Base-by-base conservation (phyloP, 257 asterid genomes). In the Ehretia macrophylla region DNA sequence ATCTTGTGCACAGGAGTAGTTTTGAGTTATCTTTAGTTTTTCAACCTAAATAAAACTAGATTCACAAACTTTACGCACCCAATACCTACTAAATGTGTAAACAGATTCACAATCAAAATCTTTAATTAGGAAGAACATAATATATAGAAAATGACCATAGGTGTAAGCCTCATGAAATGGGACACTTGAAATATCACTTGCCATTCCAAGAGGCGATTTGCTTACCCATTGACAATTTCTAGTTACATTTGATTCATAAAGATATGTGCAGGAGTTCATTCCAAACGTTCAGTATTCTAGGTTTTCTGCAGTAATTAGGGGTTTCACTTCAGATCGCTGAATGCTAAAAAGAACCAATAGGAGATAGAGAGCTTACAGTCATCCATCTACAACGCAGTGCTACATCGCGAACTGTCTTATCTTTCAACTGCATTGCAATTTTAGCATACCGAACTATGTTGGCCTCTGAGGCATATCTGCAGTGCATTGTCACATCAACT, bases 301-400 rank as follows among this genome's bases (percentile, higher is more conserved):
- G 20, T 18, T 49, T 10, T 6, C 27, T 17, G 9, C 27, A 17
- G 12, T 9, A 19, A 9, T 8, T 21, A 8, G 4, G 0, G 9
- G 20, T 17, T 49, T 49, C 54, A 49, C 13, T 18, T 17, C 10
- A 9, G 11, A 49, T n/a, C 16, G 16, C 27, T 40, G 19, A 42
- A 40, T 12, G 9, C 10, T 6, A 19, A 27, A 18, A 14, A 8
- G 9, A 47, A 47, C 21, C 18, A 47, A 17, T 18, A 14, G 11
- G 20, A 63, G 59, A 56, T 22, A 21, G 46, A 59, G 48, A 68
- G 72, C 83, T 69, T 64, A 84, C 92, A 49, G 84, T 79, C 92
- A 84, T 84, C 92, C 87, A 84, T 78, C 77, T 72, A 75, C 83
- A 81, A 37, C 88, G 85, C 48, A 84, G 56, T 51, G 92, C 92